Evolutionary conservation across 306 rosid species (phyloP), one percentile per base, ranked within the genome.

Genomic region (Vigna reflexopilosa): DNA sequence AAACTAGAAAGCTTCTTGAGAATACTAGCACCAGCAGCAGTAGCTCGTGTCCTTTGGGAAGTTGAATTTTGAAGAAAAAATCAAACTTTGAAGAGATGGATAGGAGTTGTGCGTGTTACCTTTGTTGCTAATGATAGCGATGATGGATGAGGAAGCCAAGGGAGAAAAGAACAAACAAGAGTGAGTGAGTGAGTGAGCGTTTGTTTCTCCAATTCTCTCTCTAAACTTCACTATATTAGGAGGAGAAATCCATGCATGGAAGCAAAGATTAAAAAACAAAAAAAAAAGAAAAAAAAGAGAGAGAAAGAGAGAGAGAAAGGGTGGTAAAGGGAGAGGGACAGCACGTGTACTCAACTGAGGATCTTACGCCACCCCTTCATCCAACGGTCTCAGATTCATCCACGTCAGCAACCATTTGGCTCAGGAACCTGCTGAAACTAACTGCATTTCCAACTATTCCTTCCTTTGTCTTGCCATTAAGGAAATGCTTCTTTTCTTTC

Each of bases 161-260:
- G 73, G 55, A 70, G 59, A 56, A 50, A 84, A 59, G 52, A 78
- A 78, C 48, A 44, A 64, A 65, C 28, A 67, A 63, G 73, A 80
- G 70, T 70, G 78, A 57, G 75, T 67, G 72, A 83, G 83, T 80
- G 83, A 86, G 87, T 5, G 81, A 85, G 93, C 86, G 91, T 72
- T 84, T 70, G 85, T 89, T 81, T 86, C 81, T 91, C 83, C 52
- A 67, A 67, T 72, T 64, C 80, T 79, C 67, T 83, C 85, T 75
- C 67, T 45, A 55, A 74, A 69, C 80, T 83, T 83, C 85, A 81
- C 85, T 85, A 81, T 81, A 72, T 83, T 86, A 86, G 97, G 98
- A 90, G 71, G 71, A 86, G 96, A 91, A 91, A 91, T 87, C 93
- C 97, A 91, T 94, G 96, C 98, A 94, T 85, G 96, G 88, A 90